These are phyloP conservation scores for Oryza officinalis DNA, from an alignment of 176 grass and related monocot genomes.

Conservation along the genomic window DNA sequence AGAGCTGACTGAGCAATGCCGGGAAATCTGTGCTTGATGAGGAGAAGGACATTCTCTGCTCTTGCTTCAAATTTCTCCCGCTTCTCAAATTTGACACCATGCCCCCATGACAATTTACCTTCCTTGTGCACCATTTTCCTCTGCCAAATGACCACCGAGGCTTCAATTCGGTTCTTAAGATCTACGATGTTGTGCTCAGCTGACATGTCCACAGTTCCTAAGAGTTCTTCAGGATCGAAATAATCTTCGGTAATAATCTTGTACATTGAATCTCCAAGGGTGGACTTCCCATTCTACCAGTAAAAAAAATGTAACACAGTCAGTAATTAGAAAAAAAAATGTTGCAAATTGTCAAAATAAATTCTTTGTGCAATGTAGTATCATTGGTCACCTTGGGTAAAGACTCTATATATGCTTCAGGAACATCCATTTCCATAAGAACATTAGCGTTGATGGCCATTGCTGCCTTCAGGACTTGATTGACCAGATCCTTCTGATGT, in stretches of 20 bases:
- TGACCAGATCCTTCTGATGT: constrained; percentile 66
- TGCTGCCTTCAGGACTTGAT: constrained; percentile 79
- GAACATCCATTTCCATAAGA: constrained; percentile 82
- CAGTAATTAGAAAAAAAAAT: neutral
- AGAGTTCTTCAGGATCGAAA: constrained; percentile 73
- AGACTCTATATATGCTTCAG: constrained; percentile 72
- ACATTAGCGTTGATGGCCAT: constrained; percentile 87
- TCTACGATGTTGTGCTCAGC: constrained; percentile 76
- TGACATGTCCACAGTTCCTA: constrained; percentile 52
- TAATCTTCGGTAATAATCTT: constrained; percentile 65
- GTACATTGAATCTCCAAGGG: constrained; percentile 78
- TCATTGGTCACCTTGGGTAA: constrained; percentile 69
- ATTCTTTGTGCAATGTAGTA: neutral
- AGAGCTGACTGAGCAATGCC: constrained; percentile 65
- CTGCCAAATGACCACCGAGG: constrained; percentile 76
- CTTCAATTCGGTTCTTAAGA: constrained; percentile 77
- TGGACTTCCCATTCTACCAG: constrained; percentile 70
- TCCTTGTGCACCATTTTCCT: constrained; percentile 75
- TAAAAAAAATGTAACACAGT: neutral
- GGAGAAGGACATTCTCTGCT: constrained; percentile 71
- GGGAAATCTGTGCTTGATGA: constrained; percentile 72
- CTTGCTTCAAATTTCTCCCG: constrained; percentile 74
- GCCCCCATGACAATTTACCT: constrained; percentile 57
- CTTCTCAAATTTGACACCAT: constrained; percentile 63
- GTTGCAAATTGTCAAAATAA: neutral